These are phyloP conservation scores for Petrea volubilis DNA, from an alignment of 257 asterid genomes.

Conservation along the genomic window DNA sequence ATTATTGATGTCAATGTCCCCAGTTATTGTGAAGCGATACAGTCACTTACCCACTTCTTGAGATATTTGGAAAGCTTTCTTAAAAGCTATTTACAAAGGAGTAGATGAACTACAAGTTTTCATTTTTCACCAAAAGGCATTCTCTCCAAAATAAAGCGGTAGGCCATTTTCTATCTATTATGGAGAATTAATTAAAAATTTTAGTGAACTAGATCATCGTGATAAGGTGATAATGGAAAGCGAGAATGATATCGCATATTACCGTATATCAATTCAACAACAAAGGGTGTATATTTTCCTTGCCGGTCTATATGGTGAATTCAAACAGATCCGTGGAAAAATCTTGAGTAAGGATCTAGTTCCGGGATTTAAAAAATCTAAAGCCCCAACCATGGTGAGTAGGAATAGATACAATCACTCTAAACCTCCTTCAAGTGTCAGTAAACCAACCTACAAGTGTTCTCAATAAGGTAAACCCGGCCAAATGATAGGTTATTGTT, in stretches of 20 bases:
- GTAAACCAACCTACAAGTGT: no score
- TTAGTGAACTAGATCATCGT: neutral
- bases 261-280: neutral
- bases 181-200: neutral
- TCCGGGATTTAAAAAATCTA: neutral
- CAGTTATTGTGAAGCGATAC: no score
- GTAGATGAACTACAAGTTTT: neutral
- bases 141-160: neutral
- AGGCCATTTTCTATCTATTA: neutral
- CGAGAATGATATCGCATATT: neutral
- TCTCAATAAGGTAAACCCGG: no score
- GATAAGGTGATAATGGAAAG: slow-evolving; percentile 2
- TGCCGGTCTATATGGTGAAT: neutral
- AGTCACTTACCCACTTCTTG: no score
- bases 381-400: neutral
- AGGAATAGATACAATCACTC: neutral
- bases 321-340: slow-evolving; percentile 18
- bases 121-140: no score
- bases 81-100: no score
- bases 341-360: slow-evolving; percentile 1
- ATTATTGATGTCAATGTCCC: no score
- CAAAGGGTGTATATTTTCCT: no score
- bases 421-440: no score
- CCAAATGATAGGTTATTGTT: no score
- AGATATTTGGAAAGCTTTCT: no score